A percentile compares a stretch with the other conserved stretches of the same genome.
Evolutionary conservation across 768 basidiomycete genomes (phyloP).

Genomic region (Leccinum subtestaceum): DNA sequence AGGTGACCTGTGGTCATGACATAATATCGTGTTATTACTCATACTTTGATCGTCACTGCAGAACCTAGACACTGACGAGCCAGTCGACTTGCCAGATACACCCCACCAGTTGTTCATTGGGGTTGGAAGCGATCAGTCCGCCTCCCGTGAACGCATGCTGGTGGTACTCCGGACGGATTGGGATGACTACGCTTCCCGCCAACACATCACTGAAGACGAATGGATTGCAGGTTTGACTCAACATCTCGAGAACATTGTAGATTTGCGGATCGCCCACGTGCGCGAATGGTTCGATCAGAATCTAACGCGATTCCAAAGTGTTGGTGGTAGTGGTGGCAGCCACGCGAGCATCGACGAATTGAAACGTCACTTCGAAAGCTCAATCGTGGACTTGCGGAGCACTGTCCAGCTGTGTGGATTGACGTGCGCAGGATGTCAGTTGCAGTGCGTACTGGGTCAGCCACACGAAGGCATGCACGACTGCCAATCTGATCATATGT

Average conservation of each 20-base stretch:
- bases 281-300: conserved; percentile 51
- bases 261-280: conserved; percentile 47
- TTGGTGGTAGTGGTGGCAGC: background rate
- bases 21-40: rapidly evolving
- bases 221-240: conserved; percentile 40
- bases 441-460: conserved; percentile 46
- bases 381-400: conserved; percentile 44
- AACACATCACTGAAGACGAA: conserved; percentile 21
- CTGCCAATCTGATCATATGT: conserved; percentile 50
- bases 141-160: conserved; percentile 15
- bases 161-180: conserved; percentile 17
- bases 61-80: conserved; percentile 52
- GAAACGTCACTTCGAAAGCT: conserved; percentile 40
- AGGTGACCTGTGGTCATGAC: conserved; percentile 32
- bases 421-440: conserved; percentile 46
- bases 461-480: conserved; percentile 47
- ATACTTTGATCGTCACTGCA: conserved; percentile 13
- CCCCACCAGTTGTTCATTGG: conserved; percentile 35
- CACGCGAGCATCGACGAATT: conserved; percentile 47
- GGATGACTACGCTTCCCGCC: conserved; percentile 19
- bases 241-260: conserved; percentile 39
- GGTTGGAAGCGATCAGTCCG: conserved; percentile 14
- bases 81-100: conserved; percentile 39
- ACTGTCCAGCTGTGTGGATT: conserved; percentile 49
- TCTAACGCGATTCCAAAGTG: conserved; percentile 42